Percentiles rank a stretch among this genome's conserved stretches.
Conservation (phyloP, 2,329 filamentous ascomycete species). For the Cladophialophora exuberans region DNA sequence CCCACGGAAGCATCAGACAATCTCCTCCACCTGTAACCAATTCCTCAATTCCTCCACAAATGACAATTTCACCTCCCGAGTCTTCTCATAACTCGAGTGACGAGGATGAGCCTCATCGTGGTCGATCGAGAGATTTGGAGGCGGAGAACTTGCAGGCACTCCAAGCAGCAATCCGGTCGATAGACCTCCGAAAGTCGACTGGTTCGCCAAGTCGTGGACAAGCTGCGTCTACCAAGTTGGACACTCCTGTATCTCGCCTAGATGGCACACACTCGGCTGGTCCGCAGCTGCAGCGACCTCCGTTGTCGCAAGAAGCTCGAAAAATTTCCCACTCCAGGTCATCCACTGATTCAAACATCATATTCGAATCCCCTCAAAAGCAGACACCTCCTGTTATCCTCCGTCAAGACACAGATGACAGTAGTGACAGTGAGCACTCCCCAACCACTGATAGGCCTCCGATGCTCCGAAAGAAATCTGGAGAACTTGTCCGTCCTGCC, state of each 20-base stretch:
- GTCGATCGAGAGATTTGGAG: conserved; percentile 40
- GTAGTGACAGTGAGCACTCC: conserved; percentile 60
- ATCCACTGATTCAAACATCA: conserved; percentile 58
- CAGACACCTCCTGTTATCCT: conserved; percentile 47
- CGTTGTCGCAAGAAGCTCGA: conserved; percentile 58
- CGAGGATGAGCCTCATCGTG: conserved; percentile 65
- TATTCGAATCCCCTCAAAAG: conserved; percentile 47
- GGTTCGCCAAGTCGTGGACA: conserved; percentile 57
- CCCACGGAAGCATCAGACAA: conserved; percentile 70
- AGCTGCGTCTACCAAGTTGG: conserved; percentile 28
- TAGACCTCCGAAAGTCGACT: conserved; percentile 64
- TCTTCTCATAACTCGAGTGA: conserved; percentile 81
- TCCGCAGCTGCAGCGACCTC: conserved; percentile 42
- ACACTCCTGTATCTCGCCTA: conserved; percentile 26
- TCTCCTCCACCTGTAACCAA: conserved; percentile 82
- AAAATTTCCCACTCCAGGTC: conserved; percentile 66
- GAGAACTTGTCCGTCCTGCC: conserved; percentile 91
- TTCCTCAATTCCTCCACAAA: conserved; percentile 76
- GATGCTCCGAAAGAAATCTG: conserved; percentile 97
- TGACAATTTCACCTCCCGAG: conserved; percentile 88
- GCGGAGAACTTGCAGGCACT: conserved; percentile 64
- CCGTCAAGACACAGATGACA: conserved; percentile 54
- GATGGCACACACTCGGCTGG: conserved; percentile 41
- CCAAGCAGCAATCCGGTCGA: conserved; percentile 79
- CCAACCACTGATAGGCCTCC: conserved; percentile 74